Conservation (phyloP, 352 stramenopile species). For the Phytophthora tubulina region DNA sequence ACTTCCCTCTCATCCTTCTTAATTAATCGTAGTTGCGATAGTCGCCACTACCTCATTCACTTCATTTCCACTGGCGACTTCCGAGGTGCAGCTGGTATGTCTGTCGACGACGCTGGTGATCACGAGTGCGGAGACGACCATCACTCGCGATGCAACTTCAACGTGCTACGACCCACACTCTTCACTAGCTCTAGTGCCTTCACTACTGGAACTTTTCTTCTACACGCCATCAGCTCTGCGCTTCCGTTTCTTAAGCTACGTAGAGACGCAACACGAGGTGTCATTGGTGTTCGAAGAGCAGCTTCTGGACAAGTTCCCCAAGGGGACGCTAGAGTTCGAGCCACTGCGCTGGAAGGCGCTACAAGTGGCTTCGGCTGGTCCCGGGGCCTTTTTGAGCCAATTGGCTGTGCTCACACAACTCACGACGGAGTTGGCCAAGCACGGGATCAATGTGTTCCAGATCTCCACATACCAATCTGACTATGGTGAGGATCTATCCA, state of each 20-base stretch:
- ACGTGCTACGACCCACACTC: constrained; percentile 11
- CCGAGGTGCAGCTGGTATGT: constrained; percentile 71
- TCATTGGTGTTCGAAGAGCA: constrained; percentile 72
- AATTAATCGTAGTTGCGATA: neutral
- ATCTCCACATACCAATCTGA: constrained; percentile 82
- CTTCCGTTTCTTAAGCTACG: constrained; percentile 67
- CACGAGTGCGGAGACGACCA: constrained; percentile 50
- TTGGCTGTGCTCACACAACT: constrained; percentile 67
- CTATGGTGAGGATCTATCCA: constrained; percentile 51
- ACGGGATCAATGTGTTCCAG: constrained; percentile 73
- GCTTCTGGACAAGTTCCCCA: constrained; percentile 50
- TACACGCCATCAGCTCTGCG: constrained; percentile 31
- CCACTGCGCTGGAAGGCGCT: constrained; percentile 66
- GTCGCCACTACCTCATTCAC: neutral
- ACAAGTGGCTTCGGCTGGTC: constrained; percentile 65
- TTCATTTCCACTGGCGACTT: constrained; percentile 11
- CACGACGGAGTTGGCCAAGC: constrained; percentile 59
- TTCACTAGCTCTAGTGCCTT: constrained; percentile 45
- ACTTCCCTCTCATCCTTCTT: too few species aligned
- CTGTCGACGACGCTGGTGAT: constrained; percentile 64
- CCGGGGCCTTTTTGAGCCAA: constrained; percentile 64
- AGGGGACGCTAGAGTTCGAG: constrained; percentile 54
- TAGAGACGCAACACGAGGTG: constrained; percentile 74
- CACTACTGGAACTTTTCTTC: constrained; percentile 68
- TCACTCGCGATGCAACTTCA: constrained; percentile 6